phyloP scores from a whole-genome alignment of 2,329 filamentous ascomycete genomes.

The Aspergillus japonicus region DNA sequence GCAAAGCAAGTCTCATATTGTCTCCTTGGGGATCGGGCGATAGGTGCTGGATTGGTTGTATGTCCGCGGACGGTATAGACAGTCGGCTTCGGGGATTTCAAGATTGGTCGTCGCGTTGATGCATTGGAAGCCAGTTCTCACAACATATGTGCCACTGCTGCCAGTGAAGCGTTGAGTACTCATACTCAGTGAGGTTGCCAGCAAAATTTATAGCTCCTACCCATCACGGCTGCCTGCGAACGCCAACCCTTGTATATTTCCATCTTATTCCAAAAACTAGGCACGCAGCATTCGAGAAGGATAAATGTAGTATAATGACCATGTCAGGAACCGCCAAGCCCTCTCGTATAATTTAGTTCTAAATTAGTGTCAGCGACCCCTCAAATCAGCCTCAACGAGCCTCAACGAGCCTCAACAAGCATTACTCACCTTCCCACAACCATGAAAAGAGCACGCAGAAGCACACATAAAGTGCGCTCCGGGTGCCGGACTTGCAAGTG shows the following conservation, averaged over 20 bases:
- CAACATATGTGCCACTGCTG: constrained; percentile 50
- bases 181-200: too few relatives aligned
- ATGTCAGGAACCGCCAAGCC: background rate
- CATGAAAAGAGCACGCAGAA: background rate
- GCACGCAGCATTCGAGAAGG: too few relatives aligned
- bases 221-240: too few relatives aligned
- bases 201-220: too few relatives aligned
- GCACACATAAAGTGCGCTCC: constrained; percentile 9
- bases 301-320: too few relatives aligned
- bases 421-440: background rate
- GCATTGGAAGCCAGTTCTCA: constrained; percentile 36
- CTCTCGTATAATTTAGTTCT: background rate
- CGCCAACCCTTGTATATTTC: too few relatives aligned
- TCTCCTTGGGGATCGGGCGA: constrained; percentile 19
- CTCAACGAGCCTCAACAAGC: too few relatives aligned
- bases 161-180: constrained; percentile 27
- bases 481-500: constrained; percentile 14
- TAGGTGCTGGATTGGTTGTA: constrained; percentile 21
- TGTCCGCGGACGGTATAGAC: constrained; percentile 26
- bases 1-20: too few relatives aligned
- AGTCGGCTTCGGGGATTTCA: constrained; percentile 7
- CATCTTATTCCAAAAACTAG: too few relatives aligned
- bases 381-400: background rate
- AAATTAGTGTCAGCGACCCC: background rate
- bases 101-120: constrained; percentile 21